These are phyloP conservation scores for Ballota nigra DNA, from an alignment of 257 asterid genomes.

Conservation along the genomic window DNA sequence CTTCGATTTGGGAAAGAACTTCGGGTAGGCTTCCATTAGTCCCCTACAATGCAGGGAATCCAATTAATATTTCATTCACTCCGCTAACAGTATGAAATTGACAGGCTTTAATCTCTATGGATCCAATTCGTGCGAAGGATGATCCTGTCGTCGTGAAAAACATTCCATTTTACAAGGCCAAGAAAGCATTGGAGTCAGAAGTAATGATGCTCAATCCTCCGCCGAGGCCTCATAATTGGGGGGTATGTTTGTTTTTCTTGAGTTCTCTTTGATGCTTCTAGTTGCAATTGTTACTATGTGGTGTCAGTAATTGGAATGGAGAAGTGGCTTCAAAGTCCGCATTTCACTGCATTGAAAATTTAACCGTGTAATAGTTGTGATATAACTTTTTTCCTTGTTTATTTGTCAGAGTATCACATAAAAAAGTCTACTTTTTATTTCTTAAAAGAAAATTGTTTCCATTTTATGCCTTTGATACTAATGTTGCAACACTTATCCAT, in stretches of 20 bases:
- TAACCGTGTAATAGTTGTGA: not conserved
- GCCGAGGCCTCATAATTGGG: slow-evolving; percentile 83
- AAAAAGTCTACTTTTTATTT: not conserved
- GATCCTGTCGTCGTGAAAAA: slow-evolving; percentile 84
- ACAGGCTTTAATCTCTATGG: slow-evolving; percentile 90
- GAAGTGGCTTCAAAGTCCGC: slow-evolving; percentile 1
- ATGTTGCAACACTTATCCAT: not conserved
- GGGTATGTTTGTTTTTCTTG: slow-evolving; percentile 47
- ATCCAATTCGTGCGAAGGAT: slow-evolving; percentile 85
- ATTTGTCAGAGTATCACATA: not conserved
- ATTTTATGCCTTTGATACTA: not conserved
- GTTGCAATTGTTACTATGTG: not conserved
- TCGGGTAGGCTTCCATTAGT: slow-evolving; percentile 1
- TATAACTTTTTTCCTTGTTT: not conserved
- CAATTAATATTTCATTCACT: not conserved
- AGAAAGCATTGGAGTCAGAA: slow-evolving; percentile 81
- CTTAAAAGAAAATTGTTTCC: not conserved
- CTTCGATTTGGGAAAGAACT: not conserved
- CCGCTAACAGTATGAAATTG: slow-evolving; percentile 23
- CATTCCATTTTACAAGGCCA: slow-evolving; percentile 73
- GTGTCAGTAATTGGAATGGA: not conserved
- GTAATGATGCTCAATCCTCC: slow-evolving; percentile 88
- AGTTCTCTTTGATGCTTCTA: slow-evolving; percentile 2
- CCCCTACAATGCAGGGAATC: not conserved
- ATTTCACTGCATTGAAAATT: not conserved